These are phyloP conservation scores for Rhododendron ferrugineum DNA, from an alignment of 148 eudicot genomes.

Conservation along the genomic window DNA sequence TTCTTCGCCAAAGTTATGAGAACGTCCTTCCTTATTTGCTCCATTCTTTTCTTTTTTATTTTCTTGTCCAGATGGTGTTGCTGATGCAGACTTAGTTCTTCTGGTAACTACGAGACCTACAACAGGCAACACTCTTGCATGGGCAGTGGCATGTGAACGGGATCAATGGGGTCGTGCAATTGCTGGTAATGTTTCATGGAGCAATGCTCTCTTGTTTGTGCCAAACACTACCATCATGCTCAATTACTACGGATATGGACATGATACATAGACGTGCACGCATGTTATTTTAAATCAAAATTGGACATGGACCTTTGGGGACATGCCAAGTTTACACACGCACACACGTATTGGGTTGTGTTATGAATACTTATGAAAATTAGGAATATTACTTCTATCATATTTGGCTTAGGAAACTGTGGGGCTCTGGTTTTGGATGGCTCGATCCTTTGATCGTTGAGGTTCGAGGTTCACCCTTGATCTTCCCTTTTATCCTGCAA, in stretches of 20 bases:
- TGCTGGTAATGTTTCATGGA: slow-evolving; percentile 54
- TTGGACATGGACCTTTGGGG: background rate
- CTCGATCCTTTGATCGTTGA: too few relatives aligned
- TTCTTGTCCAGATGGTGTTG: slow-evolving; percentile 69
- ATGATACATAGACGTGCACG: background rate
- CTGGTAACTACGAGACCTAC: slow-evolving; percentile 97
- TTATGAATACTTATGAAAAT: background rate
- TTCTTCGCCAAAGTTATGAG: background rate
- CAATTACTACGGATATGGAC: background rate
- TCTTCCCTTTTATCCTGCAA: too few relatives aligned
- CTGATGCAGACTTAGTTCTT: slow-evolving; percentile 88
- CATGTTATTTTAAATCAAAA: background rate
- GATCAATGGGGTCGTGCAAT: slow-evolving; percentile 99
- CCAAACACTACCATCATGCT: background rate
- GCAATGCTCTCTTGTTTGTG: background rate
- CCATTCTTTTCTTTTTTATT: background rate
- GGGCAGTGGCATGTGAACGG: slow-evolving; percentile 99
- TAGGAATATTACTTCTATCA: background rate
- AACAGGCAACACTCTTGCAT: slow-evolving; percentile 95
- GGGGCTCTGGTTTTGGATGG: too few relatives aligned
- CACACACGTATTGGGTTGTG: background rate
- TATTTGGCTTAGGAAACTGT: background rate
- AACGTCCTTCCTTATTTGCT: background rate
- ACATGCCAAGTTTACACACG: background rate
- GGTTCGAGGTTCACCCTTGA: too few relatives aligned